Conservation (phyloP, 148 eudicot species). For the Arbutus unedo region DNA sequence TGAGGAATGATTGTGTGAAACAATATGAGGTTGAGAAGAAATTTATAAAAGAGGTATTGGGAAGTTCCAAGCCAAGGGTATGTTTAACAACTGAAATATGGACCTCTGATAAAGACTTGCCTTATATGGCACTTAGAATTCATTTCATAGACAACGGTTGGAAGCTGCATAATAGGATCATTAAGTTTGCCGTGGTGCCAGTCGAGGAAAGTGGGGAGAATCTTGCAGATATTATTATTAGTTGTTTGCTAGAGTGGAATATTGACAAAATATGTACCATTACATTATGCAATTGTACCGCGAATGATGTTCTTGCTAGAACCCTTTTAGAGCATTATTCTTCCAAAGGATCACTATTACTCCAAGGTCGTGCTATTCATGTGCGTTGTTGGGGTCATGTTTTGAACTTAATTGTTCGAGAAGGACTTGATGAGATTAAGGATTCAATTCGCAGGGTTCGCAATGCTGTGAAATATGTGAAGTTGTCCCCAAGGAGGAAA, state of each 20-base stretch:
- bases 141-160: not conserved
- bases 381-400: constrained; percentile 26
- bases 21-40: not conserved
- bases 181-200: constrained; percentile 2
- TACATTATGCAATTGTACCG: not conserved
- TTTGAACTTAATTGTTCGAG: constrained; percentile 22
- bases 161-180: not conserved
- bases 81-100: constrained; percentile 1
- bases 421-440: constrained; percentile 17
- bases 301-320: constrained; percentile 12
- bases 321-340: constrained; percentile 17
- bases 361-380: constrained; percentile 19
- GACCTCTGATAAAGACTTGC: not conserved
- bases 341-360: constrained; percentile 12
- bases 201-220: not conserved
- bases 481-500: constrained; percentile 14
- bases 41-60: not conserved
- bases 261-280: constrained; percentile 8
- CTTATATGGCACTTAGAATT: constrained; percentile 6
- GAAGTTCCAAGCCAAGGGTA: constrained; percentile 10
- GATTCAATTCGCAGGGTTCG: constrained; percentile 21
- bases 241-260: constrained; percentile 1
- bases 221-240: constrained; percentile 1
- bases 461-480: constrained; percentile 20
- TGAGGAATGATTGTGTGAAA: constrained; percentile 5